Conservation (phyloP, 805 yeast species). For the Groenewaldozyma tartarivorans region DNA sequence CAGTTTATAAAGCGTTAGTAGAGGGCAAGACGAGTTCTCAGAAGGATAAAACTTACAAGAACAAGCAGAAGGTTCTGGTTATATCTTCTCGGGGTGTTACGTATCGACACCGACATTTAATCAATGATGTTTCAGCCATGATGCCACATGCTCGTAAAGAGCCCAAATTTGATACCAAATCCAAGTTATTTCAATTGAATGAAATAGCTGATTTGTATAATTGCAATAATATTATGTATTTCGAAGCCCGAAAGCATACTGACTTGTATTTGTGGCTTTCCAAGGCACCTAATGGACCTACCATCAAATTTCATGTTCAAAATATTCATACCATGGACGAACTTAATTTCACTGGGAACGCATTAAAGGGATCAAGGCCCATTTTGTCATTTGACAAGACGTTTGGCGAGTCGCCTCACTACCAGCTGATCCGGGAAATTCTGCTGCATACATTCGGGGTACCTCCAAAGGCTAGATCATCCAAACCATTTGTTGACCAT, state of each 20-base stretch:
- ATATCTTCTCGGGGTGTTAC: slow-evolving; percentile 94
- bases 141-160: slow-evolving; percentile 95
- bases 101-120: slow-evolving; percentile 87
- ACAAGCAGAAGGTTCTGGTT: slow-evolving; percentile 80
- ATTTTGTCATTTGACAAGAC: slow-evolving; percentile 76
- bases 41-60: slow-evolving; percentile 45
- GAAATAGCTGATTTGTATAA: slow-evolving; percentile 95
- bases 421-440: slow-evolving; percentile 71
- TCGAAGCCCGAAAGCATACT: slow-evolving; percentile 92
- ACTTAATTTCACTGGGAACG: slow-evolving; percentile 91
- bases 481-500: slow-evolving; percentile 92
- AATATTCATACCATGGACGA: slow-evolving; percentile 95
- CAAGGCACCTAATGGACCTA: slow-evolving; percentile 97
- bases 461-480: slow-evolving; percentile 85
- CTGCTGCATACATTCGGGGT: slow-evolving; percentile 82
- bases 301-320: slow-evolving; percentile 85
- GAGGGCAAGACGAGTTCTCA: slow-evolving; percentile 16
- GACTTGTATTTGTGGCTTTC: slow-evolving; percentile 92
- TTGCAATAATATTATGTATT: slow-evolving; percentile 89
- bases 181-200: slow-evolving; percentile 76
- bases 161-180: slow-evolving; percentile 90
- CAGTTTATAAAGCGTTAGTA: slow-evolving; percentile 57
- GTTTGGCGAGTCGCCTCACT: slow-evolving; percentile 64
- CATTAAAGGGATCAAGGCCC: slow-evolving; percentile 92
- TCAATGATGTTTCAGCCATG: slow-evolving; percentile 65